A percentile compares a stretch with the other conserved stretches of the same genome.
Evolutionary conservation across 768 basidiomycete genomes (phyloP).

Genomic region (Gymnopilus junonius): DNA sequence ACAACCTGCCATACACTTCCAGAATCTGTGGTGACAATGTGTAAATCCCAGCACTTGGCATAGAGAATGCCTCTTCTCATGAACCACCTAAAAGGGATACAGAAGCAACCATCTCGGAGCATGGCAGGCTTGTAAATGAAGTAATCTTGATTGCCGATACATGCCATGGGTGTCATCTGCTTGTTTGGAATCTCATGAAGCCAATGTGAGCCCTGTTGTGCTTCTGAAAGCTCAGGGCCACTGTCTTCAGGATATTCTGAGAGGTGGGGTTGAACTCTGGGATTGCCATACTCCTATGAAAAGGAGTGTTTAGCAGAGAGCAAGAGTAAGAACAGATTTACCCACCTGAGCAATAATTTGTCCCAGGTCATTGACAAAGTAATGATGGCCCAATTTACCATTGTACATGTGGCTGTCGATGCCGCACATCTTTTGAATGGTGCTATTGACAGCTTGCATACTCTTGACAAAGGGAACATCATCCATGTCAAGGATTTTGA

Average conservation of each 20-base stretch:
- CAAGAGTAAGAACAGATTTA: neutral
- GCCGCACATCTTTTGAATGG: neutral
- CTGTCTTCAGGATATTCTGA: neutral
- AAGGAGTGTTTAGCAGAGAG: too few relatives aligned
- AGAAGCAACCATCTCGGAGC: neutral
- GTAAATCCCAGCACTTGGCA: neutral
- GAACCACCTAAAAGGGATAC: constrained; percentile 2
- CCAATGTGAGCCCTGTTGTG: neutral
- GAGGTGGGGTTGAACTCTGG: neutral
- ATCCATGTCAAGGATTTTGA: constrained; percentile 18
- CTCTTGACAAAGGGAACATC: constrained; percentile 18
- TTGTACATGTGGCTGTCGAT: neutral
- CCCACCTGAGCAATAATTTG: neutral
- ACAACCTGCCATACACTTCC: neutral
- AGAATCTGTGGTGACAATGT: neutral
- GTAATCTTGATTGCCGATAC: neutral
- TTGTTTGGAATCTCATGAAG: neutral
- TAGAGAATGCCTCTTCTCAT: neutral
- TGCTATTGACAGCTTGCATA: neutral
- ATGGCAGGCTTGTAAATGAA: neutral
- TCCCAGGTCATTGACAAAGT: neutral
- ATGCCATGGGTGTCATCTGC: neutral
- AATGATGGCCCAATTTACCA: too few relatives aligned
- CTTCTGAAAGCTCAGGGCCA: neutral
- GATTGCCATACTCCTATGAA: neutral